phyloP scores from a whole-genome alignment of 164 flowering plant species.

The Sedum album region DNA sequence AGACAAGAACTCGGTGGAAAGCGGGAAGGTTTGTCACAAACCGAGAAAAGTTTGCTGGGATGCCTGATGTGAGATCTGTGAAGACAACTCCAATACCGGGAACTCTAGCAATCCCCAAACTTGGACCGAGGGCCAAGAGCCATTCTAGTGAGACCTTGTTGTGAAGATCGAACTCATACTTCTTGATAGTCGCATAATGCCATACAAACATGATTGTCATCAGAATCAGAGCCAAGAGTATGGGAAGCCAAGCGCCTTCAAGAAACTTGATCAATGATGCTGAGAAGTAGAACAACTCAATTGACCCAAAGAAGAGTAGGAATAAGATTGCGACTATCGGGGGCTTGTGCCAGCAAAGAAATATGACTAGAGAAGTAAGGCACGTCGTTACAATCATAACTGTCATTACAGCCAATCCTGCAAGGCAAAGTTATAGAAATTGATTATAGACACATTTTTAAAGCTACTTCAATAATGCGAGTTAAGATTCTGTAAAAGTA shows the following conservation, averaged over 20 bases:
- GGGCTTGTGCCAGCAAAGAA: constrained; percentile 85
- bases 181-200: constrained; percentile 88
- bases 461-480: not conserved
- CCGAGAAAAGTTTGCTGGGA: constrained; percentile 89
- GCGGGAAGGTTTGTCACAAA: constrained; percentile 95
- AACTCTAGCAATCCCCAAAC: constrained; percentile 75
- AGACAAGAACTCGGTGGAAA: constrained; percentile 72
- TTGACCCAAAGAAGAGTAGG: constrained; percentile 73
- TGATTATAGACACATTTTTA: no score
- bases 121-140: constrained; percentile 86
- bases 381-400: constrained; percentile 94
- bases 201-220: constrained; percentile 85
- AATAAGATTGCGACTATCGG: constrained; percentile 65
- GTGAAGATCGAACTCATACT: constrained; percentile 87
- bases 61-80: constrained; percentile 76
- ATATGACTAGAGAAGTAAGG: constrained; percentile 73
- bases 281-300: constrained; percentile 88
- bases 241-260: constrained; percentile 98
- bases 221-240: constrained; percentile 74
- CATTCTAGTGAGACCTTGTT: constrained; percentile 94
- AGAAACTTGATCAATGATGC: constrained; percentile 78
- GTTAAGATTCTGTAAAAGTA: not conserved
- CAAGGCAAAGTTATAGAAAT: no score
- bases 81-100: constrained; percentile 86
- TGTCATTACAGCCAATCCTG: constrained; percentile 87